Evolutionary conservation across 768 basidiomycete genomes (phyloP), one percentile per base, ranked within the genome.

Genomic region (Guyanaporus albipodus): DNA sequence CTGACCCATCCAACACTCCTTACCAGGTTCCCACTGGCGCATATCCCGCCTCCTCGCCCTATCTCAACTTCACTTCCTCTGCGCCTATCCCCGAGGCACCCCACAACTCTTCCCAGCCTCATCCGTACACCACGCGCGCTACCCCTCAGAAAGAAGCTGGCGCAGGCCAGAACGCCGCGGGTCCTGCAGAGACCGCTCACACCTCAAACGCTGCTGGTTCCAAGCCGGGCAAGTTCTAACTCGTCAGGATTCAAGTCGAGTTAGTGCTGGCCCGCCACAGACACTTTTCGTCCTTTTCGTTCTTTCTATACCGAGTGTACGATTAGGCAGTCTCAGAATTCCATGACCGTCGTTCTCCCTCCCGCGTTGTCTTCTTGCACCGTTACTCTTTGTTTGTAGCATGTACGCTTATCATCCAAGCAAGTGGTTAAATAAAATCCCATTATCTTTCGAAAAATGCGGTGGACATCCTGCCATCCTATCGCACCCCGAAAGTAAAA

Each of bases 11-110:
- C 46, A 62, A 80, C 45, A 75, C 72, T 34, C 77, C 78, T 26
- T 86, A 85, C 55, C 70, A 76, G 54, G 83, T 88, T n/a, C 85
- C 85, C 2, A 77, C 79, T 10, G 85, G 86, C 54, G 85, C 84
- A 6, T 82, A 80, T 62, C 73, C 77, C 33, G 70, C 72, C 24
- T 74, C 76, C 18, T 63, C 71, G 2, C 70, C 80, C 15, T 76
- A 74, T 59, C 64, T 70, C 45, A n/a, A n/a, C n/a, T n/a, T n/a
- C n/a, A n/a, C n/a, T n/a, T n/a, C n/a, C n/a, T n/a, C n/a, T n/a
- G 61, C 73, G 15, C 70, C 74, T 28, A 62, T 67, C 24, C 54
- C 63, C 3, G 57, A 64, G 37, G 69, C 60, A 38, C 63, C 70
- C 48, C 62, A 71, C 15, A 69, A 71, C 52, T 60, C 71, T 38